Evolutionary conservation across 768 basidiomycete genomes (phyloP).

Genomic region (Boletus subcaerulescens): DNA sequence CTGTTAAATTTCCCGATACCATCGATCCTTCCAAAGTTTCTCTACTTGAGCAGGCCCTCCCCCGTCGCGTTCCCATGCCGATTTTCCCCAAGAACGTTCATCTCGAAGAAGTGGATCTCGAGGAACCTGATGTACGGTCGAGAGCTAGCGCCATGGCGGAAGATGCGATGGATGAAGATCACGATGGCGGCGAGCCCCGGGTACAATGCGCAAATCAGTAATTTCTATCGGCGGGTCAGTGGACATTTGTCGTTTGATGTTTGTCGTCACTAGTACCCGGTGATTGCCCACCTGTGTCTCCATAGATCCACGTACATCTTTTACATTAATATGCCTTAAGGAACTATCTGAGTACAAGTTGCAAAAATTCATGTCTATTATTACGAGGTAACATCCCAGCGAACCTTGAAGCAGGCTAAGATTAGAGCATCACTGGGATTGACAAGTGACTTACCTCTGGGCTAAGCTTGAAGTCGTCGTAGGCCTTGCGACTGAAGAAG

Average conservation of each 20-base stretch:
- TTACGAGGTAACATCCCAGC: constrained; percentile 26
- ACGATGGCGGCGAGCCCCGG: constrained; percentile 70
- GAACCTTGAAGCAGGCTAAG: constrained; percentile 16
- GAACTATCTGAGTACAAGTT: background rate
- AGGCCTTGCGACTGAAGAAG: constrained; percentile 77
- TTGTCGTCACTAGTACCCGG: constrained; percentile 21
- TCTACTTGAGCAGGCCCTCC: constrained; percentile 81
- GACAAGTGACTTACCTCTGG: constrained; percentile 58
- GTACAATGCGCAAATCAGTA: constrained; percentile 96
- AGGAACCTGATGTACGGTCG: constrained; percentile 66
- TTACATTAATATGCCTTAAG: constrained; percentile 31
- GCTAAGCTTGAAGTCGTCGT: constrained; percentile 77
- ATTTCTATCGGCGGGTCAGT: constrained; percentile 14
- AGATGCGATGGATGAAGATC: constrained; percentile 92
- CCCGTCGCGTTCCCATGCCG: constrained; percentile 66
- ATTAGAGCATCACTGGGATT: background rate
- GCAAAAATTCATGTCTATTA: background rate
- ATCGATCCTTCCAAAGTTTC: constrained; percentile 67
- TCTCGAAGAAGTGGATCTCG: constrained; percentile 82
- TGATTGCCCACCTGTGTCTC: constrained; percentile 17
- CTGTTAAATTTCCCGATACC: constrained; percentile 84
- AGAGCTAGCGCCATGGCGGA: constrained; percentile 51
- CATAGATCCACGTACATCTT: constrained; percentile 30
- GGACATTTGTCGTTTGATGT: constrained; percentile 19
- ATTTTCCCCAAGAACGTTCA: constrained; percentile 64